Conservation (phyloP, 768 basidiomycete genomes). For the Trametes maxima region DNA sequence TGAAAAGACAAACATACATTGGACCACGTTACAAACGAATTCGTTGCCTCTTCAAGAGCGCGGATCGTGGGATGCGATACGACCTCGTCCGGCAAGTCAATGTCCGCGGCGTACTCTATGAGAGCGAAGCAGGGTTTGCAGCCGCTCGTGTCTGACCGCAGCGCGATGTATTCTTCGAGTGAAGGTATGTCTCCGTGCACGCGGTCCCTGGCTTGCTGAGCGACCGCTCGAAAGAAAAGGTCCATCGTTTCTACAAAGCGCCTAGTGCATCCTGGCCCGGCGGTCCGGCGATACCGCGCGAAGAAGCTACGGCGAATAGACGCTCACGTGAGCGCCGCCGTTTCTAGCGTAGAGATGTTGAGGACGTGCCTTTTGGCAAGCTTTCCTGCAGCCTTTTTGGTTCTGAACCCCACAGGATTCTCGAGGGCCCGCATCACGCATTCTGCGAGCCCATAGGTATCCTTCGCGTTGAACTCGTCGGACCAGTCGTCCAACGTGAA, state of each 20-base stretch:
- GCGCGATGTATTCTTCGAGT: constrained; percentile 52
- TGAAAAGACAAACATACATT: constrained; percentile 25
- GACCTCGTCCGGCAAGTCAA: constrained; percentile 56
- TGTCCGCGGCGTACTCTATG: constrained; percentile 53
- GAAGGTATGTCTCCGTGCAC: constrained; percentile 31
- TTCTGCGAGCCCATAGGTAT: constrained; percentile 23
- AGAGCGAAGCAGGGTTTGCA: constrained; percentile 52
- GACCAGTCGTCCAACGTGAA: constrained; percentile 47
- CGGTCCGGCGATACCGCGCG: constrained; percentile 37
- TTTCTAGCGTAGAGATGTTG: neutral
- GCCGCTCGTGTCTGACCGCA: constrained; percentile 56
- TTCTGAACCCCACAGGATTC: constrained; percentile 27
- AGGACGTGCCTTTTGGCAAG: constrained; percentile 21
- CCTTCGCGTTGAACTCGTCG: constrained; percentile 34
- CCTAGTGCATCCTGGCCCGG: constrained; percentile 40
- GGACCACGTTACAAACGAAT: constrained; percentile 51
- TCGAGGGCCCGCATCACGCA: constrained; percentile 32
- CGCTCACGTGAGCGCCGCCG: neutral
- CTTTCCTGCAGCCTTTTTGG: constrained; percentile 28
- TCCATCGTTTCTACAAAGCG: constrained; percentile 36
- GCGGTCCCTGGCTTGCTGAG: constrained; percentile 33
- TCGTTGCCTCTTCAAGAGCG: constrained; percentile 48
- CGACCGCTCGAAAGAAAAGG: constrained; percentile 34
- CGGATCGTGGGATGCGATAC: constrained; percentile 49
- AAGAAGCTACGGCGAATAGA: constrained; percentile 32